These are phyloP conservation scores for Podila minutissima DNA, from an alignment of 192 early-diverging fungal species.

Conservation along the genomic window DNA sequence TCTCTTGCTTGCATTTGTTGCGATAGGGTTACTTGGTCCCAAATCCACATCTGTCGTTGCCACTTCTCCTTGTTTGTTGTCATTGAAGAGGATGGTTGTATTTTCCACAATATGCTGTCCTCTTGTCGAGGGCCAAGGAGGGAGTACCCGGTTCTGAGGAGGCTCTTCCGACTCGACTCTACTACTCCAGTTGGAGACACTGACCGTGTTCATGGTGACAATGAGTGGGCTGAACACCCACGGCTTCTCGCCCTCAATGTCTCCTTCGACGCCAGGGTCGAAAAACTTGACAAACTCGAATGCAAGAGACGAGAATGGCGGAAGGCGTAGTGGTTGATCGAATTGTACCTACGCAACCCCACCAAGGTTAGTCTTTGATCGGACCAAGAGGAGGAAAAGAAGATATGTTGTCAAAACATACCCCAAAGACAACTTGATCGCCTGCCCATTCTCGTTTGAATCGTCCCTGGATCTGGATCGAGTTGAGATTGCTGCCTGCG, in stretches of 20 bases:
- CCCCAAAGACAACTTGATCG: slow-evolving; percentile 76
- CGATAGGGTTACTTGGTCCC: too few species aligned
- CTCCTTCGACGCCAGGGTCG: slow-evolving; percentile 74
- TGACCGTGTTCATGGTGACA: slow-evolving; percentile 51
- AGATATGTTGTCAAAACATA: neutral
- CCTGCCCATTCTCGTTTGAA: slow-evolving; percentile 69
- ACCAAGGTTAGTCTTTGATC: neutral
- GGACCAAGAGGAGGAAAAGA: neutral
- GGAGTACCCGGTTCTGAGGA: too few species aligned
- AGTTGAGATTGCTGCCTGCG: neutral
- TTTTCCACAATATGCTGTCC: too few species aligned
- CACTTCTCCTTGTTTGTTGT: too few species aligned
- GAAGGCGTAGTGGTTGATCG: slow-evolving; percentile 68
- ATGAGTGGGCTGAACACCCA: slow-evolving; percentile 72
- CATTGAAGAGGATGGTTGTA: too few species aligned
- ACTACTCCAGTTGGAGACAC: too few species aligned
- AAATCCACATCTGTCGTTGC: too few species aligned
- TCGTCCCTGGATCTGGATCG: slow-evolving; percentile 69
- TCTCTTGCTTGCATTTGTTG: too few species aligned
- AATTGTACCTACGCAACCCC: slow-evolving; percentile 58
- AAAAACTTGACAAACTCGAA: slow-evolving; percentile 75
- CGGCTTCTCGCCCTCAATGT: slow-evolving; percentile 72
- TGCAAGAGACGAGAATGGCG: slow-evolving; percentile 71
- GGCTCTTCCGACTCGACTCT: too few species aligned
- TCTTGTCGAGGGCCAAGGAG: too few species aligned